Evolutionary conservation across 148 eudicot species (phyloP), one percentile per base, ranked within the genome.

Genomic region (Vaccinium corymbosum): DNA sequence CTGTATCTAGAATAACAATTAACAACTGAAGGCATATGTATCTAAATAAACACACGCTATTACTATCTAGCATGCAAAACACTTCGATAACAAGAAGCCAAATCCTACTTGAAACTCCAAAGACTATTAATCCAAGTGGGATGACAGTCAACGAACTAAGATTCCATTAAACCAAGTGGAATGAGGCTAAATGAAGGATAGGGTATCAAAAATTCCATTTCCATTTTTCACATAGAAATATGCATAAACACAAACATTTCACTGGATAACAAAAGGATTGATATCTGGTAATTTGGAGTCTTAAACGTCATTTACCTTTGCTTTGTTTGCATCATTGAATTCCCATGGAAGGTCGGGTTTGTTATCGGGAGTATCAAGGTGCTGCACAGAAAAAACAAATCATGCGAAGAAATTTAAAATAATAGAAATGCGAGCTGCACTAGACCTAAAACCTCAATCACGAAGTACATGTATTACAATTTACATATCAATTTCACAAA

Each of bases 361-460:
- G 86, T 96, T 96, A 84, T 94, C 98, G 9, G 98, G 97, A 80
- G 92, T 22, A 90, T 96, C 97, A 87, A 96, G 71, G 84, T 96
- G 98, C 98, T 96, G 90, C 82, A 6, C 6, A 42, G 82, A 5
- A 50, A 48, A 83, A 78, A 6, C 72, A 64, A 85, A 16, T 19
- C 55, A 27, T 82, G 12, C 53, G 70, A 55, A 66, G 4, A 64
- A 49, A 85, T 19, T 61, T 16, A 16, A 64, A 82, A 7, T 7
- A 20, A 81, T 55, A 3, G 12, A 81, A 75, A 27, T 17, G 19
- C 66, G 38, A 57, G 35, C 46, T 42, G 1, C 17, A 70, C 38
- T 15, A 68, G 2, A 81, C 59, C 62, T 68, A 66, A 64, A 66
- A 13, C 16, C 42, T 38, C 42, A 11, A 11, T 55, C 57, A 55